Conservation (phyloP, 768 basidiomycete species). For the Chlorophyllum brunneum region DNA sequence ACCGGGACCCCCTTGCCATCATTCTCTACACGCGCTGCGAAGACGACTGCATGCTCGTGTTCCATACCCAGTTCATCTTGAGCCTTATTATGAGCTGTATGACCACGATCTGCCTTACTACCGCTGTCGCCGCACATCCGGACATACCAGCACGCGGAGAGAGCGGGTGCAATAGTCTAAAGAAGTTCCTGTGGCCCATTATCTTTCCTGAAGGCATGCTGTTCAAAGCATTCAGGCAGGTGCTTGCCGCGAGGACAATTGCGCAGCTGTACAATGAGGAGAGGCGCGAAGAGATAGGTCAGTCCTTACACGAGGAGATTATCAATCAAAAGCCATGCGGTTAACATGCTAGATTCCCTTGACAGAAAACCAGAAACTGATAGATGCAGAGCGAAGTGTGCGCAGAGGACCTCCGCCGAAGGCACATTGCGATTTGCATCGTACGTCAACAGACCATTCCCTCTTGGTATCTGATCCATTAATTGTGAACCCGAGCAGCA, state of each 20-base stretch:
- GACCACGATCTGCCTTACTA: slow-evolving; percentile 12
- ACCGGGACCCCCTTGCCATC: slow-evolving; percentile 11
- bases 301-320: background rate
- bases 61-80: slow-evolving; percentile 10
- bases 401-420: slow-evolving; percentile 6
- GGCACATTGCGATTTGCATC: background rate
- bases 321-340: background rate
- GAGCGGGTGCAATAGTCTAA: slow-evolving; percentile 7
- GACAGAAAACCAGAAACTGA: slow-evolving; percentile 10
- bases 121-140: slow-evolving; percentile 11
- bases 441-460: background rate
- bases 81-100: slow-evolving; percentile 13
- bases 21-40: slow-evolving; percentile 12
- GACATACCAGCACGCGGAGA: slow-evolving; percentile 9
- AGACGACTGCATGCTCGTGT: slow-evolving; percentile 12
- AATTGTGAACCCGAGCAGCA: background rate
- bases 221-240: slow-evolving; percentile 12
- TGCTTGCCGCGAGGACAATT: slow-evolving; percentile 11
- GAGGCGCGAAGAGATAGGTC: slow-evolving; percentile 11
- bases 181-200: slow-evolving; percentile 13
- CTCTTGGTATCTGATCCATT: background rate
- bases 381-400: slow-evolving; percentile 7
- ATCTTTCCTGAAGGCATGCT: slow-evolving; percentile 11
- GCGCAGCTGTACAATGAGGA: slow-evolving; percentile 10
- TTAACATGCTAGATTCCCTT: background rate